Evolutionary conservation across 1,284 basidiomycete genomes (phyloP).

Genomic region (Thecaphora thlaspeos): DNA sequence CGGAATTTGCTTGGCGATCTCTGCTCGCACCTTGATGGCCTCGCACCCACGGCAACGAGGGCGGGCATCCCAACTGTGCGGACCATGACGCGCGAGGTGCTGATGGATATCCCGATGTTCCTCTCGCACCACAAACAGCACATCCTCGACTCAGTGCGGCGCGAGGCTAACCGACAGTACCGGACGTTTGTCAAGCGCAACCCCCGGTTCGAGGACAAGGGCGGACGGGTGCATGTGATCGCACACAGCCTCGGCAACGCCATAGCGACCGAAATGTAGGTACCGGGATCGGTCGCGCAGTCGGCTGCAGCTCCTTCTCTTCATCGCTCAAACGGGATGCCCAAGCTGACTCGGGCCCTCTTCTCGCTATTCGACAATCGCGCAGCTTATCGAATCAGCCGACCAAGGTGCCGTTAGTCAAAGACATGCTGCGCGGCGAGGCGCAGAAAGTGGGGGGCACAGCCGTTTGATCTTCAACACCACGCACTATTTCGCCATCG

Average conservation of each 20-base stretch:
- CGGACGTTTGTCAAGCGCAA: conserved; percentile 64
- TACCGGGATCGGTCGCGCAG: neutral
- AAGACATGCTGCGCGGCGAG: conserved; percentile 9
- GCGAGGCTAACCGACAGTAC: conserved; percentile 59
- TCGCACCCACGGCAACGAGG: conserved; percentile 10
- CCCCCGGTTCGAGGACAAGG: conserved; percentile 58
- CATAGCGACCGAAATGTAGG: conserved; percentile 61
- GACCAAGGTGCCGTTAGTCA: conserved; percentile 58
- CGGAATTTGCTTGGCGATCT: no score
- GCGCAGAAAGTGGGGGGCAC: conserved; percentile 7
- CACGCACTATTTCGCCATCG: conserved; percentile 62
- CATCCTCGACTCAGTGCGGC: conserved; percentile 62
- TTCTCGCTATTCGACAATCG: no score
- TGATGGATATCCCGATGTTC: conserved; percentile 62
- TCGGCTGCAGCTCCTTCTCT: no score
- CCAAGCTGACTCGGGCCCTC: no score
- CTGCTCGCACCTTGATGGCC: neutral
- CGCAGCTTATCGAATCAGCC: conserved; percentile 62
- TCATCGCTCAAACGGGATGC: no score
- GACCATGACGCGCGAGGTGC: conserved; percentile 52
- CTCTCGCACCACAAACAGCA: conserved; percentile 61
- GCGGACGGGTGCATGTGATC: conserved; percentile 60
- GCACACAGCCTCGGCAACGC: conserved; percentile 63
- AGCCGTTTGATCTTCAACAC: conserved; percentile 58
- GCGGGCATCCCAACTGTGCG: conserved; percentile 41